Evolutionary conservation across 192 early-diverging fungal species (phyloP).

Genomic region (Coemansia erecta): DNA sequence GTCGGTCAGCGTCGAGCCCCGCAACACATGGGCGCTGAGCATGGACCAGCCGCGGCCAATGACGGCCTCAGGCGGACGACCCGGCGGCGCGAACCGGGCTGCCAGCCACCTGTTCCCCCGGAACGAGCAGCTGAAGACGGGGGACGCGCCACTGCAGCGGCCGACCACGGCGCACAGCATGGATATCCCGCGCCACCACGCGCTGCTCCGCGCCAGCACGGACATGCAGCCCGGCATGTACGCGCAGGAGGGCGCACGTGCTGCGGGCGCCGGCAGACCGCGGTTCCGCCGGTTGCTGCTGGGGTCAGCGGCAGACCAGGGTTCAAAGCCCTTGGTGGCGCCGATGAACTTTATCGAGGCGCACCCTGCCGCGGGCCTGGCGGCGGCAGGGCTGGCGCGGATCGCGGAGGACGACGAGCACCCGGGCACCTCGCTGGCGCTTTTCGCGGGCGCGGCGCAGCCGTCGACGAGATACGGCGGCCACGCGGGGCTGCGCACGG

Average conservation of each 20-base stretch:
- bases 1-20: not conserved
- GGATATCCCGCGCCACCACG: not conserved
- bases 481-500: not conserved
- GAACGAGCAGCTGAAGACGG: no score
- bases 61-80: not conserved
- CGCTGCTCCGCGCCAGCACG: slow-evolving; percentile 30
- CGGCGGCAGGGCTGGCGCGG: slow-evolving; percentile 12
- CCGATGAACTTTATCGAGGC: not conserved
- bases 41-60: slow-evolving; percentile 1
- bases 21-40: not conserved
- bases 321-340: slow-evolving; percentile 5
- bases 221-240: slow-evolving; percentile 30
- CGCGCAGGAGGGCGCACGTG: no score
- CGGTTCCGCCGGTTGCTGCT: slow-evolving; percentile 35
- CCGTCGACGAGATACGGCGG: not conserved
- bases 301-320: slow-evolving; percentile 6
- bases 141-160: no score
- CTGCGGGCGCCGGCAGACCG: slow-evolving; percentile 22
- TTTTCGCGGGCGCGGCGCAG: no score
- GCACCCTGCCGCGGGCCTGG: slow-evolving; percentile 12
- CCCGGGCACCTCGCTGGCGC: no score
- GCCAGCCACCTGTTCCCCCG: not conserved
- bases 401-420: slow-evolving; percentile 50
- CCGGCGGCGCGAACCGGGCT: not conserved
- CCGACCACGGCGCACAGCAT: not conserved